phyloP scores from a whole-genome alignment of 2,329 filamentous ascomycete species.

The Metarhizium brunneum region DNA sequence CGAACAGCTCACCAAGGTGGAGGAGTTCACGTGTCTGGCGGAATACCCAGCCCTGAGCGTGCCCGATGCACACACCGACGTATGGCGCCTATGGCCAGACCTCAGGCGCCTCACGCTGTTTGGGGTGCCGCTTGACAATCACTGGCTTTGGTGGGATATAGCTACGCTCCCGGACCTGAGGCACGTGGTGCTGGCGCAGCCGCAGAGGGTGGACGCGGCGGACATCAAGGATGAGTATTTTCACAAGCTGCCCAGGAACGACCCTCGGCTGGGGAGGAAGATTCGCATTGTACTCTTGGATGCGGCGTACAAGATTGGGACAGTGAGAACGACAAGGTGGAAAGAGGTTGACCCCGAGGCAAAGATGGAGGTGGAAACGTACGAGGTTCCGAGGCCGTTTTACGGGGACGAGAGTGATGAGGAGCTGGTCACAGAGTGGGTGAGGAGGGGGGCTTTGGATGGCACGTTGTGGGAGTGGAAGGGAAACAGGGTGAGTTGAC shows the following conservation, averaged over 20 bases:
- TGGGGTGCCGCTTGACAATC: constrained; percentile 25
- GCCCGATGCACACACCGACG: constrained; percentile 21
- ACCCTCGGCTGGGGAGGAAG: constrained; percentile 15
- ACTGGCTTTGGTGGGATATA: constrained; percentile 30
- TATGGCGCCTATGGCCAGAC: constrained; percentile 35
- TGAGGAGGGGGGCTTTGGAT: constrained; percentile 28
- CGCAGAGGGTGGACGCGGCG: constrained; percentile 20
- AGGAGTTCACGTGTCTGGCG: constrained; percentile 38
- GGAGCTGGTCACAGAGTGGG: constrained; percentile 30
- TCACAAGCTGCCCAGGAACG: constrained; percentile 20
- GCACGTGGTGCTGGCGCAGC: constrained; percentile 32
- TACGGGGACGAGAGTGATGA: constrained; percentile 27
- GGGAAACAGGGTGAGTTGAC: constrained; percentile 10
- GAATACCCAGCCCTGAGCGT: constrained; percentile 35
- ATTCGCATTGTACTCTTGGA: constrained; percentile 25
- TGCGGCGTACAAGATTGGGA: constrained; percentile 13
- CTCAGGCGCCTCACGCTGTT: constrained; percentile 34
- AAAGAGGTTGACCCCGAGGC: constrained; percentile 24
- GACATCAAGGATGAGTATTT: constrained; percentile 34
- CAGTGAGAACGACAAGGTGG: constrained; percentile 20
- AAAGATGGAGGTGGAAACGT: constrained; percentile 27
- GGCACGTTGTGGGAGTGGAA: constrained; percentile 30
- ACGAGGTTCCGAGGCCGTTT: constrained; percentile 29
- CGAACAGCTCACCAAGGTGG: constrained; percentile 28
- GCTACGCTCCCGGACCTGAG: constrained; percentile 27